Base-by-base conservation (phyloP, 148 eudicot species). In the Chenopodium formosanum region DNA sequence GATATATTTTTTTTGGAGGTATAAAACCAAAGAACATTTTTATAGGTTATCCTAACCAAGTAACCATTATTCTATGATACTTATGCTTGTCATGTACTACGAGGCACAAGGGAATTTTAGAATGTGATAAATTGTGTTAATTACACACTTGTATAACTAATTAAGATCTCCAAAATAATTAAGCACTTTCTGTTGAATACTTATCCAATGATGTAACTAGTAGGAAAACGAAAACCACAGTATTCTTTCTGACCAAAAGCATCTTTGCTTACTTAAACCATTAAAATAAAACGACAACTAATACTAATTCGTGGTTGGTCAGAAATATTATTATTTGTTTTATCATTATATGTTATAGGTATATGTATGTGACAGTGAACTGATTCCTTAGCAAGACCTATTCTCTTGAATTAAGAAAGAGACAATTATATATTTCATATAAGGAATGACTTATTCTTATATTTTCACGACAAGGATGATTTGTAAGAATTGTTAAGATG, bases 171-270 rank as follows among this genome's bases (percentile, higher is more conserved):
- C 19, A 62, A 62, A 62, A 62, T 62, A 62, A 44, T 4, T 47
- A 29, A 23, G 23, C 29, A 27, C 23, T 47, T 23, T 56, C 17
- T 11, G 70, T 22, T 83, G 66, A 50, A 50, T 64, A 78, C 80
- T 83, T 83, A 83, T 78, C 82, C 81, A 63, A 73, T 83, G 82
- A 78, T 73, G 78, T 52, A 78, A 78, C 20, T 82, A 14, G 78
- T 77, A 78, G 53, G 44, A 40, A 40, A 40, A 70, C 20, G 75
- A 82, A 76, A 44, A 58, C 69, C 63, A 77, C 63, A 76, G 27
- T 58, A 71, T 75, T 32, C 19, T 46, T 62, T 76, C 80, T 75
- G 80, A 56, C 74, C 31, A 52, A 32, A 64, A 72, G 85, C 85
- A 78, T 83, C 85, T 83, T 81, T 4, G 40, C 73, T 79, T 48